Conservation (phyloP, 1,284 basidiomycete genomes). For the Binderoboletus segoi region DNA sequence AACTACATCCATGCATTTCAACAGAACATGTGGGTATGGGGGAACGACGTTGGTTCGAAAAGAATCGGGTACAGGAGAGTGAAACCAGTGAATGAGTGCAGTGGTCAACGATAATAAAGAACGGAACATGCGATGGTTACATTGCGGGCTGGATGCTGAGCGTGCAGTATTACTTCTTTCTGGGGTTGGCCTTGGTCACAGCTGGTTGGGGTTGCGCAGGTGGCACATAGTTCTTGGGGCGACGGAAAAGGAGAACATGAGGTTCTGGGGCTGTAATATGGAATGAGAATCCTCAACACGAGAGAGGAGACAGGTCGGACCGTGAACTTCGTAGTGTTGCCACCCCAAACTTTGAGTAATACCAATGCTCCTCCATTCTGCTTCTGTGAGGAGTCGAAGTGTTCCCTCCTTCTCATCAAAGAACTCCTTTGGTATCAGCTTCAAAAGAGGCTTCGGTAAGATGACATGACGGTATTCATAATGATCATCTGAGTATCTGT, state of each 20-base stretch:
- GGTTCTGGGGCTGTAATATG: constrained; percentile 74
- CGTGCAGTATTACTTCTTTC: constrained; percentile 34
- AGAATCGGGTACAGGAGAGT: constrained; percentile 12
- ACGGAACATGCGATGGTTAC: constrained; percentile 29
- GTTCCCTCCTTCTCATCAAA: constrained; percentile 81
- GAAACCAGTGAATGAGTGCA: constrained; percentile 24
- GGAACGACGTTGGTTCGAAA: constrained; percentile 8
- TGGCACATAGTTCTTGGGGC: constrained; percentile 62
- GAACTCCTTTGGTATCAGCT: constrained; percentile 83
- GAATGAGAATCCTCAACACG: constrained; percentile 10
- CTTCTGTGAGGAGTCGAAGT: constrained; percentile 80
- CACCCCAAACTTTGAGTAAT: constrained; percentile 96
- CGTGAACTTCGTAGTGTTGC: constrained; percentile 98
- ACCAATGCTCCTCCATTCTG: constrained; percentile 95
- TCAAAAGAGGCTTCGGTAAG: constrained; percentile 84
- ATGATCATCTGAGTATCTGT: constrained; percentile 80
- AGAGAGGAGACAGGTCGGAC: constrained; percentile 48
- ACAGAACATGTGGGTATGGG: constrained; percentile 10
- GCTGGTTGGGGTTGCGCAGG: constrained; percentile 44
- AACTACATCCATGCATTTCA: constrained; percentile 12
- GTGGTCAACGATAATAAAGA: constrained; percentile 21
- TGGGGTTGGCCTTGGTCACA: constrained; percentile 38
- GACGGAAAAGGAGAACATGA: constrained; percentile 81
- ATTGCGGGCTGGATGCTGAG: constrained; percentile 8
- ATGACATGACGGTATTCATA: constrained; percentile 94